These are phyloP conservation scores for Lactarius evosmus DNA, from an alignment of 768 basidiomycete genomes.

Conservation along the genomic window DNA sequence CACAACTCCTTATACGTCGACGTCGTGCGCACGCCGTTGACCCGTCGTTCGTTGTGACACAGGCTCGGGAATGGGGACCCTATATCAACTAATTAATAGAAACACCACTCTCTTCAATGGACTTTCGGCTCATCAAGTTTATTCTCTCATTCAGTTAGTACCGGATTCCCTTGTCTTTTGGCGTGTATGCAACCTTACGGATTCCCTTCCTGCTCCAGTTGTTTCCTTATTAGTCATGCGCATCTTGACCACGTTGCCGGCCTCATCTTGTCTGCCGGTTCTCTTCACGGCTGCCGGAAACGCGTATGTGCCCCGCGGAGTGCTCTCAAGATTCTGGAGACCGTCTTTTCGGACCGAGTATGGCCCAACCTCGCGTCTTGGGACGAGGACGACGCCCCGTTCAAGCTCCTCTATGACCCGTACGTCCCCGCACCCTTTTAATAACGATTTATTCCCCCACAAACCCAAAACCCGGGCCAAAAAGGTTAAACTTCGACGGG, in stretches of 20 bases:
- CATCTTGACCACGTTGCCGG: constrained; percentile 90
- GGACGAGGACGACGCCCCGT: constrained; percentile 56
- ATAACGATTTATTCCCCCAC: constrained; percentile 4
- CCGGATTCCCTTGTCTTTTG: not conserved
- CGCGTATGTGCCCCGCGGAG: constrained; percentile 58
- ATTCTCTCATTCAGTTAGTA: constrained; percentile 50
- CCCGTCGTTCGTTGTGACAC: constrained; percentile 3
- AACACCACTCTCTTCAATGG: constrained; percentile 54
- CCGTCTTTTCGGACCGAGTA: constrained; percentile 69
- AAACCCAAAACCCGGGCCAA: no score
- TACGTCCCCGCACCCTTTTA: constrained; percentile 37
- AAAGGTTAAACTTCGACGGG: constrained; percentile 50
- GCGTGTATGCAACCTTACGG: not conserved
- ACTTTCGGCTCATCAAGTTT: constrained; percentile 45
- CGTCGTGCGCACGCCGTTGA: not conserved
- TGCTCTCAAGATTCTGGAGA: constrained; percentile 65
- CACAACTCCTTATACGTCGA: constrained; percentile 6
- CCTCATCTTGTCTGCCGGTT: constrained; percentile 80
- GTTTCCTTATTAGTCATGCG: constrained; percentile 82
- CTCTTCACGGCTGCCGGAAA: constrained; percentile 58
- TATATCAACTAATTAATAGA: constrained; percentile 56
- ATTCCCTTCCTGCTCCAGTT: constrained; percentile 46
- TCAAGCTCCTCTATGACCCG: constrained; percentile 62
- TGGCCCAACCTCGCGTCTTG: constrained; percentile 87
- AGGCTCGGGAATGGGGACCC: constrained; percentile 87